A percentile compares a stretch with the other conserved stretches of the same genome.
phyloP scores from a whole-genome alignment of 2,329 filamentous ascomycete genomes.

The Teratosphaeria epicoccoides region DNA sequence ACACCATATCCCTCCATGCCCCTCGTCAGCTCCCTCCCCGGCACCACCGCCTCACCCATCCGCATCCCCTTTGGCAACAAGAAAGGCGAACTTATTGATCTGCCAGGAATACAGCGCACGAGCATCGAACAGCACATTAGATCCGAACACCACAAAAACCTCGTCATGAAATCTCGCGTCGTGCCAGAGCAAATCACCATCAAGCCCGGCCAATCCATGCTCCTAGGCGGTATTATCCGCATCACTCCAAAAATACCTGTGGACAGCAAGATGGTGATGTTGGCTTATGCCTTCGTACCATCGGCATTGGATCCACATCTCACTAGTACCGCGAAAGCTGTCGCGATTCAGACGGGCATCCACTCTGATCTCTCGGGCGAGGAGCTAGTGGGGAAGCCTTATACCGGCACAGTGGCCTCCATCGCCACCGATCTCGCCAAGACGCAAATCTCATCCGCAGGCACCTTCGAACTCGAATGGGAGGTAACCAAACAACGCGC shows the following conservation, averaged over 20 bases:
- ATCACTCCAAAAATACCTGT: conserved; percentile 56
- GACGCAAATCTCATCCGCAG: conserved; percentile 47
- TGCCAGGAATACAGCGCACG: conserved; percentile 72
- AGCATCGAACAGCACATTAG: conserved; percentile 61
- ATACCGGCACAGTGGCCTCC: conserved; percentile 47
- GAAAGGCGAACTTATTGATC: conserved; percentile 82
- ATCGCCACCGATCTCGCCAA: conserved; percentile 41
- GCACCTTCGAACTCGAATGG: conserved; percentile 61
- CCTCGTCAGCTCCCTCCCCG: conserved; percentile 72
- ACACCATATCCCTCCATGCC: conserved; percentile 74
- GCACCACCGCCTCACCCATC: conserved; percentile 91
- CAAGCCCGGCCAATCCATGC: conserved; percentile 65
- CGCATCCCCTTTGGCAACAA: conserved; percentile 79
- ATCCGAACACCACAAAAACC: conserved; percentile 51
- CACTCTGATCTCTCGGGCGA: conserved; percentile 5
- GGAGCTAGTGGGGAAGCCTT: conserved; percentile 39
- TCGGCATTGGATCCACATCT: conserved; percentile 54
- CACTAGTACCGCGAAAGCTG: conserved; percentile 70
- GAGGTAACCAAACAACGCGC: conserved; percentile 75
- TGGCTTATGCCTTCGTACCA: conserved; percentile 81
- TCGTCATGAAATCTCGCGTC: conserved; percentile 71
- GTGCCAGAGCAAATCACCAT: conserved; percentile 63
- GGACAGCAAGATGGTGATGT: conserved; percentile 48
- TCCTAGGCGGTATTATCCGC: conserved; percentile 71
- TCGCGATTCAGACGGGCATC: conserved; percentile 51